These are phyloP conservation scores for Geotrichum aggregatum DNA, from an alignment of 1,139 yeast species.

Conservation along the genomic window DNA sequence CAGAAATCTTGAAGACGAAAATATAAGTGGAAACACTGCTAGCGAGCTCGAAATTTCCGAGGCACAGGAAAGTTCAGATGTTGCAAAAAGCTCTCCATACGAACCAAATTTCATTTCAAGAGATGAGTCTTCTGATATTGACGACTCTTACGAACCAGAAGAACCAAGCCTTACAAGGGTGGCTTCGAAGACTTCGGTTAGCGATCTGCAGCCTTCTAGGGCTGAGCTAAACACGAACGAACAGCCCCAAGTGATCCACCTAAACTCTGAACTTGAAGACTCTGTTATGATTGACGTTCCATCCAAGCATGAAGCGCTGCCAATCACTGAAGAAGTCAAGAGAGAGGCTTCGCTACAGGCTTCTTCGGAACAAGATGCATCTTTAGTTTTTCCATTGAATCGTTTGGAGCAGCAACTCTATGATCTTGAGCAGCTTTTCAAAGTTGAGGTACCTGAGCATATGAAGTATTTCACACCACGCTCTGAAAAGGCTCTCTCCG, in stretches of 20 bases:
- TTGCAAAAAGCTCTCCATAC: neutral
- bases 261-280: neutral
- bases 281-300: neutral
- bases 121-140: conserved; percentile 6
- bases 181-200: neutral
- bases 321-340: conserved; percentile 9
- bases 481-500: conserved; percentile 45
- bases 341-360: conserved; percentile 16
- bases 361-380: conserved; percentile 2
- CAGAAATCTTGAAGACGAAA: too few relatives aligned
- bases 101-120: neutral
- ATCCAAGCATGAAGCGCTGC: too few relatives aligned
- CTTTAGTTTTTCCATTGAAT: conserved; percentile 51
- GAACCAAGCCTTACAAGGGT: neutral
- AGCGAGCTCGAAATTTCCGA: neutral
- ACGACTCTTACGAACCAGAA: conserved; percentile 8
- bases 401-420: conserved; percentile 50
- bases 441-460: conserved; percentile 37
- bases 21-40: too few relatives aligned
- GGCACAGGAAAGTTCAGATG: neutral
- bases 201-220: neutral
- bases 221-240: neutral
- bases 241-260: neutral
- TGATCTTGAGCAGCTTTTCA: conserved; percentile 48
- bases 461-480: conserved; percentile 40